Base-by-base conservation (phyloP, 176 grass and related monocot species). In the Pontederia paniculata region DNA sequence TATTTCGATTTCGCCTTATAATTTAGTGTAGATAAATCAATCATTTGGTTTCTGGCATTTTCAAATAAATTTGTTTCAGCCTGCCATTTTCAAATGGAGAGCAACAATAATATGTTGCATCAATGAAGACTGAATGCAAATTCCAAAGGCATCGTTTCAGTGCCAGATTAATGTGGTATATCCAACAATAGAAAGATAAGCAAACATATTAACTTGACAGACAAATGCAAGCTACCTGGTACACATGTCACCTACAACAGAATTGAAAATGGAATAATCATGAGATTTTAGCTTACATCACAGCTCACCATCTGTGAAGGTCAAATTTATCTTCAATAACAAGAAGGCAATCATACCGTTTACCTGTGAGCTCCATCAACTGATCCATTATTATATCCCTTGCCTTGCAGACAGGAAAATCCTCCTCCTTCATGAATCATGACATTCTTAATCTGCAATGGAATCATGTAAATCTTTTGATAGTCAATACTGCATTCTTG, bases 321-420 rank as follows among this genome's bases (percentile, higher is more conserved):
- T 98, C 10, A 83, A 86, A 52, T 16, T 44, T 78, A 44, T 84
- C 86, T 70, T 98, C 93, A 74, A 98, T 78, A 67, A 98, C 83
- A 77, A 98, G 83, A 21, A 98, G 62, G 69, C 93, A 84, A 46
- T 83, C 83, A 45, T 83, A 98, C 41, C 87, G 83, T 80, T 98
- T 91, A 78, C 86, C 88, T 21, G 86, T 91, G 50, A 91, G 80
- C 69, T 91, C 93, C 11, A 86, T 82, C 53, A 98, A 76, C 60
- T 91, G 87, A 58, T 91, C 86, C 87, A 98, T 98, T 72, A 98
- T 98, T 86, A 91, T 91, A 74, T 98, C 93, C 54, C 80, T 66
- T 61, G 88, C 83, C 70, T 91, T 89, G 75, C 93, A 91, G 54
- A 91, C 48, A 52, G 93, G 87, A 79, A 98, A 83, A 15, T 98